A percentile compares a stretch with the other conserved stretches of the same genome.
These are phyloP conservation scores for Annona cherimola DNA, from an alignment of 164 flowering plant species.

Conservation along the genomic window DNA sequence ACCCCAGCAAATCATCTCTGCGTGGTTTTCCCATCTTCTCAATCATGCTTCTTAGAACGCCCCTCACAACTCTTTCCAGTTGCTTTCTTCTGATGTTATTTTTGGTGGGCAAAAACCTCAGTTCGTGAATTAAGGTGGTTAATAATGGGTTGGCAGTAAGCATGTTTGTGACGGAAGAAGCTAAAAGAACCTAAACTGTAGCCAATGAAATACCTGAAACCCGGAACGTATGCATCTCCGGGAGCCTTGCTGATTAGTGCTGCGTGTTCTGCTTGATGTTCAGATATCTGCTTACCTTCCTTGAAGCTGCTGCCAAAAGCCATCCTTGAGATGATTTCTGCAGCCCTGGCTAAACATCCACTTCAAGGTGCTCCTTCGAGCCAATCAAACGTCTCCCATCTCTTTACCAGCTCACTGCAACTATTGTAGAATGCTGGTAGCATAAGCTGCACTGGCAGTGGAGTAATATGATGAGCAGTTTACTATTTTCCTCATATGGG, in stretches of 20 bases:
- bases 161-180: too few relatives aligned
- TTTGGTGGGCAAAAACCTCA: slow-evolving; percentile 15
- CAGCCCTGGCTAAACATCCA: slow-evolving; percentile 45
- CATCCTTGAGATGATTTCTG: slow-evolving; percentile 40
- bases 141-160: background rate
- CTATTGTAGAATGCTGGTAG: slow-evolving; percentile 28
- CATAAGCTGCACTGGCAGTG: slow-evolving; percentile 27
- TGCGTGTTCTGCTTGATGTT: slow-evolving; percentile 38
- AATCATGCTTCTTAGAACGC: slow-evolving; percentile 7
- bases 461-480: background rate
- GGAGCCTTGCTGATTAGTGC: slow-evolving; percentile 24
- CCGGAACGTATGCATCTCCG: slow-evolving; percentile 34
- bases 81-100: slow-evolving; percentile 11
- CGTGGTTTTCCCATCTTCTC: slow-evolving; percentile 11
- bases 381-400: slow-evolving; percentile 31
- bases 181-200: background rate
- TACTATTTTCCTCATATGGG: background rate
- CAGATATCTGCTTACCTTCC: slow-evolving; percentile 43
- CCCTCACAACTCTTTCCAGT: slow-evolving; percentile 3
- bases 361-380: slow-evolving; percentile 24
- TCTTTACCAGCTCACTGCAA: slow-evolving; percentile 27
- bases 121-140: background rate
- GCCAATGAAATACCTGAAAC: slow-evolving; percentile 29
- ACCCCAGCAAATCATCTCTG: slow-evolving; percentile 12
- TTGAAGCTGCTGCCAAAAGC: slow-evolving; percentile 53